Evolutionary conservation across 257 asterid species (phyloP), one percentile per base, ranked within the genome.

Genomic region (Plectranthus barbatus): DNA sequence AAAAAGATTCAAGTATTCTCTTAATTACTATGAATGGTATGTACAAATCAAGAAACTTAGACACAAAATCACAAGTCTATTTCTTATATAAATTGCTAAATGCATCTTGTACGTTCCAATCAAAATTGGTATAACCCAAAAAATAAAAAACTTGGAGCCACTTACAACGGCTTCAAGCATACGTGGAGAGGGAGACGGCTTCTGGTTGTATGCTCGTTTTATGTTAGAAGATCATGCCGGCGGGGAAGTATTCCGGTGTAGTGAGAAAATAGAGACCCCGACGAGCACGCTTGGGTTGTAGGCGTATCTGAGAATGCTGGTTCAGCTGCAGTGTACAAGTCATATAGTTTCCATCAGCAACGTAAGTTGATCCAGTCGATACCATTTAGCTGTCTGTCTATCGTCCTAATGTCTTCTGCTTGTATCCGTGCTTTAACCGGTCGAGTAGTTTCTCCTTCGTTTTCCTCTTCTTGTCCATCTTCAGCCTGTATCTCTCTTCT

Each of bases 381-480:
- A 10, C 21, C 39, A 70, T 46, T 48, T 1, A 62, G 62, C n/a
- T 79, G 75, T 66, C 88, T 81, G n/a, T n/a, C n/a, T n/a, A n/a
- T n/a, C n/a, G n/a, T 75, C 83, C 97, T 20, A 92, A 81, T 36
- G 97, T 39, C 76, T 83, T 86, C 80, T 92, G 99, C 66, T 61
- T 81, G 70, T 92, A 92, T 31, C 99, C 99, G 12, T 76, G 61
- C 78, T 85, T 87, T 80, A 83, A 74, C 74, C 99, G 83, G 14
- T 89, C 96, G 0, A 80, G 75, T 61, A 81, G 54, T 74, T 85
- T 92, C 84, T 89, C 97, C 76, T 68, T 83, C 6, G 79, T 73
- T 78, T 82, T 92, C 64, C 97, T 83, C 75, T 92, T 92, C 87
- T 92, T 92, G 72, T 86, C 99, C 97, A 85, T 89, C 79, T 92